These are phyloP conservation scores for Gossypium ekmanianum DNA, from an alignment of 345 rosid genomes.

Conservation along the genomic window DNA sequence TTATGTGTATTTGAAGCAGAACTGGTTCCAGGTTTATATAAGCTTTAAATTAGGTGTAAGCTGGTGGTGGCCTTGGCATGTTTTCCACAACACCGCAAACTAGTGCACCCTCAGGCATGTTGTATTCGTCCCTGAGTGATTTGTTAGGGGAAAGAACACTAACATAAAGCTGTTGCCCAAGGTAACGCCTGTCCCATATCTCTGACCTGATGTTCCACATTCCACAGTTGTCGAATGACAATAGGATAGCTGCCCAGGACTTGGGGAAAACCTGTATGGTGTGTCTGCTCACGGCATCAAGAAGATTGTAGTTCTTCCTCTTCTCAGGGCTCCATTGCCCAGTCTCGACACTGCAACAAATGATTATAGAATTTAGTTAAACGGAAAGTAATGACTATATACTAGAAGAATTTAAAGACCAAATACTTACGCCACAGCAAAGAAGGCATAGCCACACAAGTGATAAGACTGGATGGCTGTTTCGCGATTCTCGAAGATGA, in stretches of 20 bases:
- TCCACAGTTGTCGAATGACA: constrained; percentile 86
- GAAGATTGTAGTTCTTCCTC: constrained; percentile 54
- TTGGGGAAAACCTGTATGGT: constrained; percentile 81
- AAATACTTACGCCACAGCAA: constrained; percentile 37
- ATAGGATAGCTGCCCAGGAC: constrained; percentile 76
- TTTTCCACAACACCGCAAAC: constrained; percentile 56
- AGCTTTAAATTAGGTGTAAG: constrained; percentile 21
- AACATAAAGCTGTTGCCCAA: constrained; percentile 68
- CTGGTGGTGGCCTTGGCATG: constrained; percentile 61
- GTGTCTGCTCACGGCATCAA: constrained; percentile 83
- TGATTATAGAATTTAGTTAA: too few relatives aligned
- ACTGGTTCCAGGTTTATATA: background rate
- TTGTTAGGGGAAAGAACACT: constrained; percentile 66
- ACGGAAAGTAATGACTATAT: too few relatives aligned
- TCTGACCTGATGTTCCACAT: constrained; percentile 94
- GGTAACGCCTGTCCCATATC: constrained; percentile 51
- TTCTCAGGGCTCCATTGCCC: background rate
- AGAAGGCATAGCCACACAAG: constrained; percentile 73
- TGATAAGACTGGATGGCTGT: constrained; percentile 60
- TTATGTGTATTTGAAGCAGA: background rate
- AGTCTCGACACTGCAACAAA: background rate
- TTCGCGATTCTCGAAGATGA: constrained; percentile 77
- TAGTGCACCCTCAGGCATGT: constrained; percentile 55
- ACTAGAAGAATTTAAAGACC: too few relatives aligned
- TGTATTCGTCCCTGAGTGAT: constrained; percentile 82